Evolutionary conservation across 148 eudicot species (phyloP).

Genomic region (Fagopyrum tataricum): DNA sequence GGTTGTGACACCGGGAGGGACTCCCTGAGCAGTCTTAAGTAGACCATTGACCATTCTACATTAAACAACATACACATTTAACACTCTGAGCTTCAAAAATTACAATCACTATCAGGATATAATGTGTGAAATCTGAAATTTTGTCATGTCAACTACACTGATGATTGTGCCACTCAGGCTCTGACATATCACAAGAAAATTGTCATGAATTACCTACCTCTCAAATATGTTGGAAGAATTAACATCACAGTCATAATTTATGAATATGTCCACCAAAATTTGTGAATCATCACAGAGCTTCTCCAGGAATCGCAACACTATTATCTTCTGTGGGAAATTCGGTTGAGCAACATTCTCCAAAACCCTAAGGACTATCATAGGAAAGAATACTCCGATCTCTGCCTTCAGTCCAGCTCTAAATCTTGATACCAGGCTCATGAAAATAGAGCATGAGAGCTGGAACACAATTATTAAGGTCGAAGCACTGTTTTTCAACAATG

Average conservation of each 20-base stretch:
- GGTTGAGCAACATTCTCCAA: slow-evolving; percentile 97
- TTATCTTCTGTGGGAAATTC: slow-evolving; percentile 98
- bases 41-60: slow-evolving; percentile 99
- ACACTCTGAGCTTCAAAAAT: background rate
- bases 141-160: no score
- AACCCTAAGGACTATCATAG: slow-evolving; percentile 97
- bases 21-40: slow-evolving; percentile 99
- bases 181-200: background rate
- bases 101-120: no score
- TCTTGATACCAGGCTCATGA: slow-evolving; percentile 92
- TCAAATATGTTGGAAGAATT: slow-evolving; percentile 98
- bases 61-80: background rate
- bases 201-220: slow-evolving; percentile 40
- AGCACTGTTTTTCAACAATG: slow-evolving; percentile 95
- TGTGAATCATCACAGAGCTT: slow-evolving; percentile 90
- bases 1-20: slow-evolving; percentile 77
- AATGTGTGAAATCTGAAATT: no score
- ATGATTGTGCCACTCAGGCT: no score
- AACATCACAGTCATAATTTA: slow-evolving; percentile 98
- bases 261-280: slow-evolving; percentile 94
- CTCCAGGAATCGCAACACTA: slow-evolving; percentile 83
- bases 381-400: slow-evolving; percentile 98
- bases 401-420: slow-evolving; percentile 99
- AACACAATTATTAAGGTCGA: slow-evolving; percentile 94
- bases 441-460: slow-evolving; percentile 99